phyloP scores from a whole-genome alignment of 495 filamentous ascomycete species.

The Aspergillus incahuasiensis region DNA sequence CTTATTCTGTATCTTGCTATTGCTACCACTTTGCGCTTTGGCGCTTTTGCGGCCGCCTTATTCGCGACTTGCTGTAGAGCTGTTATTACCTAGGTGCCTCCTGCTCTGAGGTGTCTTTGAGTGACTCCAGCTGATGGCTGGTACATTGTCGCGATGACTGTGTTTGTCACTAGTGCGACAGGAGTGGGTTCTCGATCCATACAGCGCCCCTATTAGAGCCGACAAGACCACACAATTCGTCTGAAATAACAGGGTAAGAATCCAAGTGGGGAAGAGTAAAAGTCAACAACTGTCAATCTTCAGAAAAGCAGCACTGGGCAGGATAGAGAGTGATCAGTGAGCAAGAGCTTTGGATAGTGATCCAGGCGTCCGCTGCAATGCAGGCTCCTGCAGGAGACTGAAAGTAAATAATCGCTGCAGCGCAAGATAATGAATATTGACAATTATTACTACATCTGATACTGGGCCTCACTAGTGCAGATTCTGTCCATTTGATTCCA shows the following conservation, averaged over 20 bases:
- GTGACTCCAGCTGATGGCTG: constrained; percentile 3
- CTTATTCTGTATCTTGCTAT: background rate
- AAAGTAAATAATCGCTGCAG: too few species aligned
- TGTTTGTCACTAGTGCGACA: constrained; percentile 31
- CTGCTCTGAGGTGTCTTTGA: background rate
- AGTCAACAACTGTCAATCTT: background rate
- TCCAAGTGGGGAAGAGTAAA: background rate
- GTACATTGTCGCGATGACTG: constrained; percentile 17
- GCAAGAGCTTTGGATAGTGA: too few species aligned
- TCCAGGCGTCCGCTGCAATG: background rate
- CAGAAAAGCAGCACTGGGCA: background rate
- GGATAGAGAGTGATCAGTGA: too few species aligned
- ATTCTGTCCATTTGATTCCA: constrained; percentile 15
- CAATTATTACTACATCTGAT: constrained; percentile 28
- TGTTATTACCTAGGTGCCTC: background rate
- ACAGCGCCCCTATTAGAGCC: constrained; percentile 10
- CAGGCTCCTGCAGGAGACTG: too few species aligned
- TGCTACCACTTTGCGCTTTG: background rate
- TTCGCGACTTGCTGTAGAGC: background rate
- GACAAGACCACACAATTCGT: constrained; percentile 9
- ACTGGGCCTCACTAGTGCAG: constrained; percentile 20
- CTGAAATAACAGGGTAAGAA: constrained; percentile 1
- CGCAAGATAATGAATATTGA: constrained; percentile 14
- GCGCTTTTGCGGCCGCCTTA: constrained; percentile 5
- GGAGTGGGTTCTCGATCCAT: constrained; percentile 19